These are phyloP conservation scores for Penicillium fuscoglaucum DNA, from an alignment of 2,329 filamentous ascomycete species.

Conservation along the genomic window DNA sequence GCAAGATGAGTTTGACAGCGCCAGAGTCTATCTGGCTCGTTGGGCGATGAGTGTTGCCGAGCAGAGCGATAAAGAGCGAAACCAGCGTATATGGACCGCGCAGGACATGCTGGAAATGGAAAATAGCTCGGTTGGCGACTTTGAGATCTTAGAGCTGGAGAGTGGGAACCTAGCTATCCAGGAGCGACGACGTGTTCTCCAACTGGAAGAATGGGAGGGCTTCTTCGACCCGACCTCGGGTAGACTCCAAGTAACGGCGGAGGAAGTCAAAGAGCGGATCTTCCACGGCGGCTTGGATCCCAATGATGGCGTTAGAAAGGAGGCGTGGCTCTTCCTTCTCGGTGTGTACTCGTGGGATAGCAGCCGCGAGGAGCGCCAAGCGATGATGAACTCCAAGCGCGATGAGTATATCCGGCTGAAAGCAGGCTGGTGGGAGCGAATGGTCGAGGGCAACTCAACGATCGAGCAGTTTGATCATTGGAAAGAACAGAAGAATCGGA, in stretches of 20 bases:
- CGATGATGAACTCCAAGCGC: conserved; percentile 76
- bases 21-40: conserved; percentile 85
- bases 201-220: conserved; percentile 81
- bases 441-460: conserved; percentile 77
- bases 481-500: conserved; percentile 89
- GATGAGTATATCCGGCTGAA: conserved; percentile 96
- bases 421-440: conserved; percentile 91
- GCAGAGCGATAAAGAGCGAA: conserved; percentile 85
- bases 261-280: conserved; percentile 95
- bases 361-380: conserved; percentile 78
- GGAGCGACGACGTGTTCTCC: conserved; percentile 75
- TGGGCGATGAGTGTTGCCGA: conserved; percentile 99
- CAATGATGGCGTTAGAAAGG: conserved; percentile 89
- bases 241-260: conserved; percentile 72
- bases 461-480: conserved; percentile 89
- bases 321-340: conserved; percentile 92
- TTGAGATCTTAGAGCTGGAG: conserved; percentile 85
- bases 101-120: conserved; percentile 91
- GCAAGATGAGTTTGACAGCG: conserved; percentile 96
- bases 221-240: conserved; percentile 81
- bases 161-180: conserved; percentile 70
- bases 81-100: conserved; percentile 87
- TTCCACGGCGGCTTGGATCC: conserved; percentile 90
- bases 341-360: conserved; percentile 94
- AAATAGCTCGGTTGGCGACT: conserved; percentile 91